These are phyloP conservation scores for Blastocystis hominis DNA, from an alignment of 352 stramenopile species.

Conservation along the genomic window DNA sequence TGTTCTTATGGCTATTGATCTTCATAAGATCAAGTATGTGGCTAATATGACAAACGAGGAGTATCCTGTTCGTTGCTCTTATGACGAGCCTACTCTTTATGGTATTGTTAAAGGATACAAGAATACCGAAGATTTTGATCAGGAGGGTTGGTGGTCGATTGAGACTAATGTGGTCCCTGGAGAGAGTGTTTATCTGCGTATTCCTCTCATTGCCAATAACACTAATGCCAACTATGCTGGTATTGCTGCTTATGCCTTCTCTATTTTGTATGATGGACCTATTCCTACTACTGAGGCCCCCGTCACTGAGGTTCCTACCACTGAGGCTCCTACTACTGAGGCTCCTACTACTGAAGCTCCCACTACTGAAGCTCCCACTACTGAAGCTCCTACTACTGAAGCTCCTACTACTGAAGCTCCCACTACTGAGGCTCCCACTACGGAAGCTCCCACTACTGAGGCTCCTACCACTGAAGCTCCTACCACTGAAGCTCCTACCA, in stretches of 20 bases:
- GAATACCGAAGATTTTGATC: not conserved
- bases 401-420: not conserved
- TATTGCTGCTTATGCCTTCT: conserved; percentile 45
- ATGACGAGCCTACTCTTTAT: not conserved
- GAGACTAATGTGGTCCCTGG: not conserved
- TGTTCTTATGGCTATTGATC: not conserved
- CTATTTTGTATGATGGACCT: not conserved
- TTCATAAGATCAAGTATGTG: not conserved
- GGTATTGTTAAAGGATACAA: not conserved
- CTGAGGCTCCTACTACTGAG: not conserved
- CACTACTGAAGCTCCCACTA: conserved; percentile 28
- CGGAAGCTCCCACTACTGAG: not conserved
- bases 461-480: conserved; percentile 8
- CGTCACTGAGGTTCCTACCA: not conserved
- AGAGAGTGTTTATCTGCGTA: not conserved
- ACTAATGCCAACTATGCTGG: conserved; percentile 45
- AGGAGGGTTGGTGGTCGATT: not conserved
- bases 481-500: not conserved
- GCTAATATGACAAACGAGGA: not conserved
- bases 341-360: not conserved
- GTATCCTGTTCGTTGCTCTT: not conserved
- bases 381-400: not conserved
- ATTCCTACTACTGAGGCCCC: not conserved
- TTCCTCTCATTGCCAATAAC: not conserved
- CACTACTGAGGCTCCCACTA: not conserved